A percentile compares a stretch with the other conserved stretches of the same genome.
These are phyloP conservation scores for Talaromyces islandicus DNA, from an alignment of 2,329 filamentous ascomycete genomes.

Conservation along the genomic window DNA sequence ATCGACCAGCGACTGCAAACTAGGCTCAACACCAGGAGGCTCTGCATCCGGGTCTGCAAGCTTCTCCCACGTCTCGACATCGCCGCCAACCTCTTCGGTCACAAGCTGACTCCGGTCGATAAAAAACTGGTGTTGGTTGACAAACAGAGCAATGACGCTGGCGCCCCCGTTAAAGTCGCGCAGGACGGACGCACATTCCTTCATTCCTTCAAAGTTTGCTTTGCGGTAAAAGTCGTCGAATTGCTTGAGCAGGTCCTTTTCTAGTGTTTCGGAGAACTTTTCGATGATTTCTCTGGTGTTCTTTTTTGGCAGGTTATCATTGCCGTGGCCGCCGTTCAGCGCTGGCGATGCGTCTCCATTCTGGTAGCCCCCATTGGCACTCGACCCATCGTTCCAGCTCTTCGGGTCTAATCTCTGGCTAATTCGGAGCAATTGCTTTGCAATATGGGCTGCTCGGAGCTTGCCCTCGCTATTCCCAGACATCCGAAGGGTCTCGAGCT, in stretches of 20 bases:
- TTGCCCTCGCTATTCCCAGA: conserved; percentile 86
- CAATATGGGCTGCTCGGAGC: conserved; percentile 88
- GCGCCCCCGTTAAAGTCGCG: conserved; percentile 94
- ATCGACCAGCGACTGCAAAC: conserved; percentile 83
- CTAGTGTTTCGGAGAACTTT: conserved; percentile 91
- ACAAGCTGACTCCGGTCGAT: conserved; percentile 92
- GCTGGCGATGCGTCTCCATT: conserved; percentile 24
- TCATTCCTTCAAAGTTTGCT: conserved; percentile 97
- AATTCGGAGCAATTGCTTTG: conserved; percentile 86
- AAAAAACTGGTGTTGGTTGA: conserved; percentile 99
- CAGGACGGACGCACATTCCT: conserved; percentile 88
- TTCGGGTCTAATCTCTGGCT: conserved; percentile 80
- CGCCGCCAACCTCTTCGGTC: conserved; percentile 66
- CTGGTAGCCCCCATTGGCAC: conserved; percentile 29
- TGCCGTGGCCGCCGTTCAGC: conserved; percentile 44
- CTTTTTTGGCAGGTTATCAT: conserved; percentile 38
- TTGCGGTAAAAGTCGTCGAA: conserved; percentile 96
- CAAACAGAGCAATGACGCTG: conserved; percentile 91
- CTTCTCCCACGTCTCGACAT: conserved; percentile 73
- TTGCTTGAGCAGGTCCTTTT: conserved; percentile 90
- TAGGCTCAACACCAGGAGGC: conserved; percentile 84
- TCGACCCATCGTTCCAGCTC: conserved; percentile 60
- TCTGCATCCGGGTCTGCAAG: conserved; percentile 92
- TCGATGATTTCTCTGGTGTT: conserved; percentile 86
- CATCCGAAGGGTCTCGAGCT: conserved; percentile 81